phyloP scores from a whole-genome alignment of 1,139 yeast genomes.

The Diutina rugosa region DNA sequence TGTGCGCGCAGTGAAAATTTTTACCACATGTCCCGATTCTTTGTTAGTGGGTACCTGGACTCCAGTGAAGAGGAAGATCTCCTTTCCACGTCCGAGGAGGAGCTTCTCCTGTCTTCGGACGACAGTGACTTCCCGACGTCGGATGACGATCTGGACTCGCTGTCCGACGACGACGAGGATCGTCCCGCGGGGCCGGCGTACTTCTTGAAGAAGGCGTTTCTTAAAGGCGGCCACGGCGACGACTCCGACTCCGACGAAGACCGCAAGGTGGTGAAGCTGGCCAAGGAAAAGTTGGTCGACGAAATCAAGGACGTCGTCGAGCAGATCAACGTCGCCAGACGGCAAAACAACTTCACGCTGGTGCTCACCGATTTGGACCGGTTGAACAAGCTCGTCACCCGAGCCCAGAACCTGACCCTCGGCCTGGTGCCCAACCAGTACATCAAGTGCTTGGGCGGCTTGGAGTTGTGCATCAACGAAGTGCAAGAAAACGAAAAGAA shows the following conservation, averaged over 20 bases:
- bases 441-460: slow-evolving; percentile 53
- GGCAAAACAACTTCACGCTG: slow-evolving; percentile 69
- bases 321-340: slow-evolving; percentile 57
- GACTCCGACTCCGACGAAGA: slow-evolving; percentile 46
- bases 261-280: slow-evolving; percentile 80
- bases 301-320: slow-evolving; percentile 65
- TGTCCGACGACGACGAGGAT: slow-evolving; percentile 28
- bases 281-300: slow-evolving; percentile 83
- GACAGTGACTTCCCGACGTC: slow-evolving; percentile 17
- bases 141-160: slow-evolving; percentile 17
- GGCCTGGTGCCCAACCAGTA: slow-evolving; percentile 55
- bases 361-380: slow-evolving; percentile 72
- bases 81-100: slow-evolving; percentile 61
- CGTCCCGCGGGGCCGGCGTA: slow-evolving; percentile 43
- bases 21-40: slow-evolving; percentile 56
- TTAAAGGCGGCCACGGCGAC: slow-evolving; percentile 34
- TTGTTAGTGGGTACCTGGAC: slow-evolving; percentile 53
- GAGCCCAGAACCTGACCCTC: slow-evolving; percentile 64
- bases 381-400: slow-evolving; percentile 50
- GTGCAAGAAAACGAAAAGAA: slow-evolving; percentile 36
- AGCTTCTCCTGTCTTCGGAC: slow-evolving; percentile 30
- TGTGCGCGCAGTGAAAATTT: slow-evolving; percentile 1
- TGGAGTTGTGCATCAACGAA: slow-evolving; percentile 59
- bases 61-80: slow-evolving; percentile 70
- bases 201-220: slow-evolving; percentile 42